A percentile compares a stretch with the other conserved stretches of the same genome.
These are phyloP conservation scores for Cynara cardunculus DNA, from an alignment of 129 eudicot species.

Conservation along the genomic window DNA sequence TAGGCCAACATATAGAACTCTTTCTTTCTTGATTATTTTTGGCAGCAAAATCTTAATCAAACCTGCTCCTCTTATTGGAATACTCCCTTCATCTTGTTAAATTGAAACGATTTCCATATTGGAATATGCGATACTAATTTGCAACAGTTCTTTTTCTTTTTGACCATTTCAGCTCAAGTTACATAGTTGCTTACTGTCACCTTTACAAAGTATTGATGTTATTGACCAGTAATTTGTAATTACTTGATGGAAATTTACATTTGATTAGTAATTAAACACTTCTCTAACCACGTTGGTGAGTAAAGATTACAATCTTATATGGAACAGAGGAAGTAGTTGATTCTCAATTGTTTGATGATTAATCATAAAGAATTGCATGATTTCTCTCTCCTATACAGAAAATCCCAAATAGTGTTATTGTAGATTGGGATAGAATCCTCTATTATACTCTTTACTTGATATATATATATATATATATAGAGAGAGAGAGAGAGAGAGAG, in stretches of 20 bases:
- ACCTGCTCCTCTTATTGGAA: background rate
- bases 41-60: background rate
- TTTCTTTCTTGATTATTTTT: background rate
- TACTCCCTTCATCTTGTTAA: constrained; percentile 10
- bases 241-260: background rate
- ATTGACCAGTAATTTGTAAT: background rate
- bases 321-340: background rate
- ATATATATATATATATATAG: no score
- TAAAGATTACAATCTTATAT: background rate
- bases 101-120: background rate
- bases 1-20: background rate
- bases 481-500: no score
- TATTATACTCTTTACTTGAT: background rate
- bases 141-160: background rate
- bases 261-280: background rate
- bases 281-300: background rate
- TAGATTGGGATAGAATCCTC: background rate
- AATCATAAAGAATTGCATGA: background rate
- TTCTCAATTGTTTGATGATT: background rate
- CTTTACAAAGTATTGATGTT: background rate
- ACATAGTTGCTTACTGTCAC: background rate
- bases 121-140: constrained; percentile 1
- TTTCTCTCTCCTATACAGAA: background rate
- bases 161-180: background rate
- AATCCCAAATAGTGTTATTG: background rate